Percentiles rank a stretch among this genome's conserved stretches.
Evolutionary conservation across 2,329 filamentous ascomycete species (phyloP).

Genomic region (Trichoderma sp.): DNA sequence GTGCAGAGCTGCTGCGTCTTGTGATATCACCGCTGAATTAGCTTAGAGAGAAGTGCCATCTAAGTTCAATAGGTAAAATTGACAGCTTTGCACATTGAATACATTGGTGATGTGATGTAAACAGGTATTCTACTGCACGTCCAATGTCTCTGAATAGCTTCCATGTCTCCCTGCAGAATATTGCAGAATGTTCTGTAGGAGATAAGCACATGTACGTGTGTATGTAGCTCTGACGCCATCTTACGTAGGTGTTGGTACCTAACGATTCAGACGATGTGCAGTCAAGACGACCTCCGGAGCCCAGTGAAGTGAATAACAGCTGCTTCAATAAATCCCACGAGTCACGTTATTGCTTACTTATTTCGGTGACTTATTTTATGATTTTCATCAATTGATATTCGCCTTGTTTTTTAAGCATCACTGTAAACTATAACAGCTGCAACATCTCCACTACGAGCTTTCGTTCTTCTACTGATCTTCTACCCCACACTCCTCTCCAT

Average conservation of each 20-base stretch:
- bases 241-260: constrained; percentile 17
- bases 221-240: constrained; percentile 1
- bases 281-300: not conserved
- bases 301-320: not conserved
- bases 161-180: not conserved
- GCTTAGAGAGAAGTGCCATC: not conserved
- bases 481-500: constrained; percentile 8
- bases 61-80: not conserved
- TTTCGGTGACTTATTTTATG: not conserved
- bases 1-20: not conserved
- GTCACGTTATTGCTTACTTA: not conserved
- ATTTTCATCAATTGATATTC: not conserved
- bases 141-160: not conserved
- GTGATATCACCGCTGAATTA: not conserved
- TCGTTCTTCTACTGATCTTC: not conserved
- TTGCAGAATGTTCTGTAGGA: not conserved
- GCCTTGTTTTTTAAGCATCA: not conserved
- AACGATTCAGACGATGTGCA: not conserved
- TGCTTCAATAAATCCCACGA: not conserved
- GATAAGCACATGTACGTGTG: not conserved
- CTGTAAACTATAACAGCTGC: not conserved
- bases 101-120: not conserved
- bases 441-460: not conserved
- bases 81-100: not conserved
- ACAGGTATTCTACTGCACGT: not conserved